Base-by-base conservation (phyloP, 176 grass and related monocot species). In the Olyra latifolia region DNA sequence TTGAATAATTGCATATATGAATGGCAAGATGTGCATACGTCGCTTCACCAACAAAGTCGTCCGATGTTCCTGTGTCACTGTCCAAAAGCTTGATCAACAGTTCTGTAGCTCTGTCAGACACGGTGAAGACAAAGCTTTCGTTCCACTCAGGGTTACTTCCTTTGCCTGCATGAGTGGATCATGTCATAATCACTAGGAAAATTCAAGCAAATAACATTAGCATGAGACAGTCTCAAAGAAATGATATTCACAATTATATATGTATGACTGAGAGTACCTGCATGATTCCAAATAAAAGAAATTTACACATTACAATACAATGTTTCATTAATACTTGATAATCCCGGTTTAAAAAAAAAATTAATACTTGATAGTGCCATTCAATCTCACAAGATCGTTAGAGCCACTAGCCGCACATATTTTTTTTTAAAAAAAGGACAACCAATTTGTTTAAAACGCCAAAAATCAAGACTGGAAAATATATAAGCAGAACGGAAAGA, bases 61-160 rank as follows among this genome's bases (percentile, higher is more conserved):
- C 93, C 3, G 75, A 30, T 49, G 90, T 86, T 49, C 91, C 79
- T 32, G 69, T 46, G 80, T 99, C 96, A 57, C 87, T 95, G 56
- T 99, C 97, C 79, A 95, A 84, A 64, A 99, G 84, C 83, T 95
- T 95, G 55, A 99, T 88, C 19, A 85, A 13, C 49, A 99, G 77
- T 9, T 99, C 93, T 69, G 66, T 4, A 28, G 81, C 88, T 74
- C 27, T 41, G 78, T 90, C 90, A 40, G 90, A 86, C 55, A 99
- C 81, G 0, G 70, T 95, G 72, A 96, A 99, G 40, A 99, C 89
- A 80, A 99, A 99, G 78, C 40, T 95, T 79, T 99, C 93, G 46
- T 99, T 96, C 97, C 97, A 99, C 68, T 99, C 85, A 64, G 97
- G 97, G 16, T 75, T 81, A 64, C 56, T 90, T 87, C 96, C 96